Evolutionary conservation across 352 stramenopile genomes (phyloP).

Genomic region (Saprolegnia diclina): DNA sequence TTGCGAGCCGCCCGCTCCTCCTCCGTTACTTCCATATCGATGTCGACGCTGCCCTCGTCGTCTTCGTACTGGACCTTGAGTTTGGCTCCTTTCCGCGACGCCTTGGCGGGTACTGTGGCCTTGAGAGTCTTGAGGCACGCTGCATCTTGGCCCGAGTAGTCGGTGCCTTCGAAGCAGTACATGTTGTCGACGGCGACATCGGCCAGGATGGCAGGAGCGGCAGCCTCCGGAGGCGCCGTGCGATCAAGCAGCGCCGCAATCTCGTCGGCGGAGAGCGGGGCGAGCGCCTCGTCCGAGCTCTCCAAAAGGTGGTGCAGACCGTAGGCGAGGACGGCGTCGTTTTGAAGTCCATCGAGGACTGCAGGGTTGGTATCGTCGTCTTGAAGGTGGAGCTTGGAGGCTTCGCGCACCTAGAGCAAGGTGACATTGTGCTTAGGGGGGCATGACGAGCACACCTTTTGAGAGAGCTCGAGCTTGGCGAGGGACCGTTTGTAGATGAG

Average conservation of each 20-base stretch:
- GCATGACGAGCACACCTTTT: constrained; percentile 52
- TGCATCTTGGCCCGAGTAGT: constrained; percentile 46
- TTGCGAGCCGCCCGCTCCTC: constrained; percentile 37
- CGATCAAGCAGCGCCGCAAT: constrained; percentile 31
- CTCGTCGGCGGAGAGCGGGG: constrained; percentile 49
- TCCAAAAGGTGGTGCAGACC: constrained; percentile 62
- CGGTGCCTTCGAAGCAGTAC: constrained; percentile 79
- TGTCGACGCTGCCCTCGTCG: constrained; percentile 35
- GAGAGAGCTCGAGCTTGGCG: constrained; percentile 66
- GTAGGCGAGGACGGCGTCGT: constrained; percentile 65
- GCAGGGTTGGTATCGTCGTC: constrained; percentile 29
- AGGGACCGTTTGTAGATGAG: constrained; percentile 67
- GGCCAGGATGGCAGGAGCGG: background rate
- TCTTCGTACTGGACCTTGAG: constrained; percentile 33
- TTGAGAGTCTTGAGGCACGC: constrained; percentile 28
- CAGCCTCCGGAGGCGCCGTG: background rate
- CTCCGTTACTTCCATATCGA: constrained; percentile 34
- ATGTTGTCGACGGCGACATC: constrained; percentile 62
- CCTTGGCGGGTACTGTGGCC: background rate
- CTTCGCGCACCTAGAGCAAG: constrained; percentile 5
- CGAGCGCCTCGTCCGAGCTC: constrained; percentile 32
- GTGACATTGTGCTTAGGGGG: constrained; percentile 16
- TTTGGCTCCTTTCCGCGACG: background rate
- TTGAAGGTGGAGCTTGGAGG: constrained; percentile 29
- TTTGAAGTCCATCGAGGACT: background rate